These are phyloP conservation scores for Penicillium turbatum DNA, from an alignment of 495 filamentous ascomycete species.

Conservation along the genomic window DNA sequence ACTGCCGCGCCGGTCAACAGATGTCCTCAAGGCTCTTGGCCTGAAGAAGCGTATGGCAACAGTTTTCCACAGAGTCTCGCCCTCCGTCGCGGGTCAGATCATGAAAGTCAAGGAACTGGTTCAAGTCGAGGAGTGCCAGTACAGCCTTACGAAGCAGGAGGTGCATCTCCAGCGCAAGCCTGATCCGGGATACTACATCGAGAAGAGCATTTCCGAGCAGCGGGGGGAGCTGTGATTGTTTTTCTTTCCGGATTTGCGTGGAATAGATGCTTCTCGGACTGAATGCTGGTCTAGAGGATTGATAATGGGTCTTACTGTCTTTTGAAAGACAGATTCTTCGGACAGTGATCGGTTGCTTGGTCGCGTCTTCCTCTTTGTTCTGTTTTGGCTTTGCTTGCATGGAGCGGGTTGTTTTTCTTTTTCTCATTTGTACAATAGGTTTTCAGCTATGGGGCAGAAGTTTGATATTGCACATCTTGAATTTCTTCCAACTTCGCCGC, in stretches of 20 bases:
- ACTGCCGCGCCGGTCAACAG: constrained; percentile 73
- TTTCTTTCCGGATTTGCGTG: neutral
- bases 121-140: constrained; percentile 75
- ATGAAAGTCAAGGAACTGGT: constrained; percentile 98
- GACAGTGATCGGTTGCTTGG: neutral
- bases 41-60: constrained; percentile 81
- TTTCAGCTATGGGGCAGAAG: constrained; percentile 8
- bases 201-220: constrained; percentile 50
- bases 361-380: constrained; percentile 7
- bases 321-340: neutral
- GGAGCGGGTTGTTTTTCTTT: constrained; percentile 37
- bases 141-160: constrained; percentile 64
- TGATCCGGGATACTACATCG: constrained; percentile 80
- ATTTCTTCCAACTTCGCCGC: too few relatives aligned
- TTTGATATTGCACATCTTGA: neutral
- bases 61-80: constrained; percentile 86
- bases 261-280: neutral
- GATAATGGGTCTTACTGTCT: neutral
- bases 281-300: neutral
- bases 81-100: constrained; percentile 87
- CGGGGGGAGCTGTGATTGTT: constrained; percentile 21
- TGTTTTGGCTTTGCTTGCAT: constrained; percentile 34
- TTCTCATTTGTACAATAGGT: constrained; percentile 29
- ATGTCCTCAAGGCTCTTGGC: constrained; percentile 83
- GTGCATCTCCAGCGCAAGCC: constrained; percentile 70